A percentile compares a stretch with the other conserved stretches of the same genome.
These are phyloP conservation scores for Podospora bellae-mahoneyi DNA, from an alignment of 495 filamentous ascomycete species.

Conservation along the genomic window DNA sequence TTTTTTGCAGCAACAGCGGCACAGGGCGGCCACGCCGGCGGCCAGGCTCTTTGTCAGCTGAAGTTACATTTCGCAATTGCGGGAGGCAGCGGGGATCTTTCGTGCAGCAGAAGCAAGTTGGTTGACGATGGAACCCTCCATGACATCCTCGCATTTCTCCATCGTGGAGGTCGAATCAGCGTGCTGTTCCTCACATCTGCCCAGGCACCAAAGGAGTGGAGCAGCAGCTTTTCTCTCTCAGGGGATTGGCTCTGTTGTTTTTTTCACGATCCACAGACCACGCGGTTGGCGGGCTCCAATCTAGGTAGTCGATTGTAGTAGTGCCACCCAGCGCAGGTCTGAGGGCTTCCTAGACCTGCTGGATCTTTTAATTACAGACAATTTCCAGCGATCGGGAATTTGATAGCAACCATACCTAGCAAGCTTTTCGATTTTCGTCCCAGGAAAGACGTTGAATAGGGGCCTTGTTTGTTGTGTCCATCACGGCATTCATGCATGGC, in stretches of 20 bases:
- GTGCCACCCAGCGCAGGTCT: neutral
- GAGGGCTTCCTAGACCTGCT: slow-evolving; percentile 1
- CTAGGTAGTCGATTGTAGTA: neutral
- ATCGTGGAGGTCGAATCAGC: neutral
- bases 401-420: neutral
- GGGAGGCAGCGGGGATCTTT: slow-evolving; percentile 9
- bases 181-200: neutral
- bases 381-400: neutral
- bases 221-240: neutral
- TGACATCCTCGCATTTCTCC: neutral
- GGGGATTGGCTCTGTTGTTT: neutral
- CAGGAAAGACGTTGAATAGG: neutral
- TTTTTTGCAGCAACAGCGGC: neutral
- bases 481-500: neutral
- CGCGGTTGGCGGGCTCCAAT: slow-evolving; percentile 4
- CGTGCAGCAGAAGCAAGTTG: slow-evolving; percentile 2
- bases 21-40: slow-evolving; percentile 7
- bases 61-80: slow-evolving; percentile 15
- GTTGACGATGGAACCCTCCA: slow-evolving; percentile 10
- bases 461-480: neutral
- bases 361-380: slow-evolving; percentile 7
- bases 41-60: slow-evolving; percentile 6
- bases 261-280: slow-evolving; percentile 7
- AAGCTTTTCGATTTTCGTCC: neutral
- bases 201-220: slow-evolving; percentile 3